These are phyloP conservation scores for Stipa capillata DNA, from an alignment of 176 grass and related monocot genomes.

Conservation along the genomic window DNA sequence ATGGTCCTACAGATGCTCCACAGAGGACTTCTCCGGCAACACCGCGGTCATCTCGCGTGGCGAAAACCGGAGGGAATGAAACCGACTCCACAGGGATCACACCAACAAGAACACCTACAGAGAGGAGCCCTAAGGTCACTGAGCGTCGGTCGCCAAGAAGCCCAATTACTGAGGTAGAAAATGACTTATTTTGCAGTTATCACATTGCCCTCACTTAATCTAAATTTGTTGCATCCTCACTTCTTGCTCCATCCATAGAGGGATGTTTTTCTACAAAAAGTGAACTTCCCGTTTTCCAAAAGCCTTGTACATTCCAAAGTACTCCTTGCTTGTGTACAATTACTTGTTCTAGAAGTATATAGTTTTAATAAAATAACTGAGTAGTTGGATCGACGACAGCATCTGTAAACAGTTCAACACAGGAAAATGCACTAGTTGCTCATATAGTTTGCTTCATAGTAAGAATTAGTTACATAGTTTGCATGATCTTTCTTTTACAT, in stretches of 20 bases:
- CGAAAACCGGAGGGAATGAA: slow-evolving; percentile 65
- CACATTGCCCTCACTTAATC: not conserved
- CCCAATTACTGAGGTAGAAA: slow-evolving; percentile 64
- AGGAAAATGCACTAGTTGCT: too few relatives aligned
- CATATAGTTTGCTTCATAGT: too few relatives aligned
- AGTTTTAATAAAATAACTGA: not conserved
- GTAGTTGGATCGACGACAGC: not conserved
- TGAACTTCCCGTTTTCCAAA: not conserved
- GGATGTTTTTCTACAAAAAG: not conserved
- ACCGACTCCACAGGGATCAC: slow-evolving; percentile 51
- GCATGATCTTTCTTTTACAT: too few relatives aligned
- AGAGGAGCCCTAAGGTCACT: slow-evolving; percentile 72
- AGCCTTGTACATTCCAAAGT: not conserved
- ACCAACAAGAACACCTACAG: slow-evolving; percentile 45
- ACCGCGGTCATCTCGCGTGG: slow-evolving; percentile 51
- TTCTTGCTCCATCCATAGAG: too few relatives aligned
- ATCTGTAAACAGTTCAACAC: too few relatives aligned
- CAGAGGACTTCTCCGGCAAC: slow-evolving; percentile 66
- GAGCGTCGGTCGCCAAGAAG: slow-evolving; percentile 72
- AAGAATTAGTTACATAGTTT: too few relatives aligned
- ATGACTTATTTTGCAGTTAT: not conserved
- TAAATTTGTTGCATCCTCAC: not conserved
- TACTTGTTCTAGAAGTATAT: not conserved
- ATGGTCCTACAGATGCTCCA: slow-evolving; percentile 50
- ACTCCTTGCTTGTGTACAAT: not conserved